Conservation (phyloP, 768 basidiomycete genomes). For the Butyriboletus loyo region DNA sequence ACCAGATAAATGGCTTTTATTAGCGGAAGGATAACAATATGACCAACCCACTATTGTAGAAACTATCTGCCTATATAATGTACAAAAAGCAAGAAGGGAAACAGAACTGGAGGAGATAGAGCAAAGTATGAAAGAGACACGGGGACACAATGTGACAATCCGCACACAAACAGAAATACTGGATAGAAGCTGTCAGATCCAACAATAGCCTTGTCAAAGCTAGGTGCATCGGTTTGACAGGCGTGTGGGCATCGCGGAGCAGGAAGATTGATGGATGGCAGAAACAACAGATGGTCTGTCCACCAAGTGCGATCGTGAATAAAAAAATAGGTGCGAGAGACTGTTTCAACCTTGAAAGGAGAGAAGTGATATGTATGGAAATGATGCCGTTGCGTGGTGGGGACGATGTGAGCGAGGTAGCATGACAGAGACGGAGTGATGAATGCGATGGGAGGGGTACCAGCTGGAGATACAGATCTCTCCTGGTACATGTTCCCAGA, state of each 20-base stretch:
- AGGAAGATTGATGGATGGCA: constrained; percentile 11
- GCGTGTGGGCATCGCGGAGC: constrained; percentile 12
- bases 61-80: constrained; percentile 44
- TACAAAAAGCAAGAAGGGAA: constrained; percentile 30
- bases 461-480: constrained; percentile 23
- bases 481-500: constrained; percentile 31
- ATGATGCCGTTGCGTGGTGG: constrained; percentile 28
- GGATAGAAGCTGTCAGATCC: constrained; percentile 14
- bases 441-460: constrained; percentile 28
- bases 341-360: constrained; percentile 17
- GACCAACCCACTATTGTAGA: constrained; percentile 54
- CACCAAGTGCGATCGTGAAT: constrained; percentile 18
- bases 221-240: constrained; percentile 7
- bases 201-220: constrained; percentile 10
- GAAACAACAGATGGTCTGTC: constrained; percentile 19
- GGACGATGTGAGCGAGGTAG: constrained; percentile 27
- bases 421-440: constrained; percentile 15
- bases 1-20: constrained; percentile 42
- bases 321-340: constrained; percentile 8
- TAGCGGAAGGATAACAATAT: constrained; percentile 62
- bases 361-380: constrained; percentile 20
- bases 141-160: constrained; percentile 16
- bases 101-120: constrained; percentile 22
- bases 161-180: constrained; percentile 13
- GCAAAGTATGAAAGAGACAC: constrained; percentile 18